Evolutionary conservation across 768 basidiomycete species (phyloP).

Genomic region (Pisolithus albus): DNA sequence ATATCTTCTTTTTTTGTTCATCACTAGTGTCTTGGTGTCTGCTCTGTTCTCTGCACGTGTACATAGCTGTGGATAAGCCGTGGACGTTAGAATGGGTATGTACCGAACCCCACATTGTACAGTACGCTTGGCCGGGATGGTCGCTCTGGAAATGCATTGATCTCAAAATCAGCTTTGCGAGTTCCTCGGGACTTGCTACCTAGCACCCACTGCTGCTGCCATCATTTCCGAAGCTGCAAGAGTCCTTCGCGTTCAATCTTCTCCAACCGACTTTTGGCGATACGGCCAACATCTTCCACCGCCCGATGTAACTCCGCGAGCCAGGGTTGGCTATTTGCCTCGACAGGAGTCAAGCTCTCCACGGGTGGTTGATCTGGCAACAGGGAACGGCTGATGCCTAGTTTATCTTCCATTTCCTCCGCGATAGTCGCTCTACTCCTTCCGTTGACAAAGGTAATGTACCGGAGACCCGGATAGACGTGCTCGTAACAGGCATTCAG

Average conservation of each 20-base stretch:
- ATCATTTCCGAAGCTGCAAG: neutral
- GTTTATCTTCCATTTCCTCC: constrained; percentile 69
- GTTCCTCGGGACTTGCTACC: neutral
- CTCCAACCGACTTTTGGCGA: constrained; percentile 64
- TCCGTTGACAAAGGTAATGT: constrained; percentile 91
- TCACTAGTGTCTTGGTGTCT: neutral
- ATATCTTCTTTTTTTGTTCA: constrained; percentile 1
- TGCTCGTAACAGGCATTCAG: constrained; percentile 76
- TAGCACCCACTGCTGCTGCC: neutral
- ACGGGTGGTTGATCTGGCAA: constrained; percentile 32
- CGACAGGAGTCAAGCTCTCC: constrained; percentile 32
- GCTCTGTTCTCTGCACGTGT: constrained; percentile 6
- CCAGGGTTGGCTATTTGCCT: constrained; percentile 47
- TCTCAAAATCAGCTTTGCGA: neutral
- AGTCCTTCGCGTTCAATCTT: constrained; percentile 13
- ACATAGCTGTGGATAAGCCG: constrained; percentile 5
- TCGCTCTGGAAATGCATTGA: neutral
- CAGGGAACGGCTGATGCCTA: constrained; percentile 48
- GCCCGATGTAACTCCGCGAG: constrained; percentile 62
- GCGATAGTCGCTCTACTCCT: constrained; percentile 64
- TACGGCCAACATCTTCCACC: constrained; percentile 62
- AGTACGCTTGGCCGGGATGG: constrained; percentile 2
- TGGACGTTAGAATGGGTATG: neutral
- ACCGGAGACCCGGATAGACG: constrained; percentile 67
- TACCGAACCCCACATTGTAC: constrained; percentile 11